Evolutionary conservation across 1,284 basidiomycete genomes (phyloP), one percentile per base, ranked within the genome.

Genomic region (Ceratobasidium theobromae): DNA sequence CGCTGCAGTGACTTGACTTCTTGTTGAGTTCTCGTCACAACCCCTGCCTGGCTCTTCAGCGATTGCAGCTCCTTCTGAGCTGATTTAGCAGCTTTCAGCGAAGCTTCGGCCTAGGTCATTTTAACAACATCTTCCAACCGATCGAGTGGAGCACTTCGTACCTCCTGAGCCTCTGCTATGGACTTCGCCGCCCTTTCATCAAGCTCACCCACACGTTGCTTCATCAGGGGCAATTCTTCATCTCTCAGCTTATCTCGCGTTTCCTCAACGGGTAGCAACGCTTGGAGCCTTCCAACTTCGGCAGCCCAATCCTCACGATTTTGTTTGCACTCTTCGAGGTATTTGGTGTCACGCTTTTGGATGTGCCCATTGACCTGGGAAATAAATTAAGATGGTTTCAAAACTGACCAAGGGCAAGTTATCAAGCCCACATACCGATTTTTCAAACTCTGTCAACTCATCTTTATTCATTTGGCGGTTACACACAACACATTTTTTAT

Each of bases 401-500:
- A 12, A 16, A 8, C 30, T 32, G 9, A 18, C 16, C 40, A 16
- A 43, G 16, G 35, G 3, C 35, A 43, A 23, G 45, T n/a, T n/a
- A 32, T 27, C 38, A 5, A n/a, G 12, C 28, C 16, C 32, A 76
- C 84, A 38, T 65, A 91, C 91, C 69, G 84, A 84, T 77, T 82
- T 82, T 75, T 91, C 86, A 68, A 91, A 90, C 0, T 79, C 77
- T 1, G 74, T 74, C 45, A 87, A 74, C 68, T 95, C 93, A 8
- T 79, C 75, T 32, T 83, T 80, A 18, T 83, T 78, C 73, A 98
- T 79, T 28, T 79, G 79, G 4, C 95, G 84, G 70, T 86, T 84
- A 74, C 95, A 98, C 3, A 87, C 86, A 21, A 84, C 79, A 72
- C 95, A 98, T 2, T 81, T 78, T 70, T 89, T 86, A 70, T 86